Percentiles rank a stretch among this genome's conserved stretches.
Evolutionary conservation across 371 early-diverging fungal genomes (phyloP).

Genomic region (Smittium culicis): DNA sequence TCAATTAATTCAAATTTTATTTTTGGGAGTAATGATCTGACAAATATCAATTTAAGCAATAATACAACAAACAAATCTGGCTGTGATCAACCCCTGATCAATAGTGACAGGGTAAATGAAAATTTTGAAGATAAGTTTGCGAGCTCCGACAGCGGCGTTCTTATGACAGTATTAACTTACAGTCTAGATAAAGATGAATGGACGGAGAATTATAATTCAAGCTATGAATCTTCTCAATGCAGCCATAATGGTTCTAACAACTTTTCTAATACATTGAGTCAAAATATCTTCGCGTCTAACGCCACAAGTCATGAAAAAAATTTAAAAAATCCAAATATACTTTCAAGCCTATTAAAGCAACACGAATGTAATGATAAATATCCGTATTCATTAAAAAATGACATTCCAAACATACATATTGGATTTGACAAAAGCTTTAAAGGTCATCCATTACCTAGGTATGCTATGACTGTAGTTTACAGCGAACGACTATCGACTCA

Average conservation of each 20-base stretch:
- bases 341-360: background rate
- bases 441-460: constrained; percentile 26
- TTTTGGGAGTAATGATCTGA: background rate
- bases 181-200: constrained; percentile 5
- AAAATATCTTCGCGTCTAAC: background rate
- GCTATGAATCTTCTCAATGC: background rate
- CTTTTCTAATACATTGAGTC: background rate
- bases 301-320: background rate
- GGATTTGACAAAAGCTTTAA: background rate
- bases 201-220: constrained; percentile 12
- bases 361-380: too few species aligned
- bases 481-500: constrained; percentile 19
- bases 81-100: background rate
- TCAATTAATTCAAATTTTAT: constrained; percentile 12
- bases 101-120: background rate
- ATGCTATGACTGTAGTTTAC: constrained; percentile 36
- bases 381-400: background rate
- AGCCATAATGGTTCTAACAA: background rate
- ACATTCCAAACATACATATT: background rate
- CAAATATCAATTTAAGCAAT: background rate
- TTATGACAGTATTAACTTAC: constrained; percentile 11
- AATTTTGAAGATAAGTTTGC: background rate
- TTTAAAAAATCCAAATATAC: background rate
- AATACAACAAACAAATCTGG: too few species aligned
- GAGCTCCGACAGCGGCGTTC: background rate